Percentiles rank a stretch among this genome's conserved stretches.
phyloP scores from a whole-genome alignment of 2,329 filamentous ascomycete genomes.

The Madurella fahalii region DNA sequence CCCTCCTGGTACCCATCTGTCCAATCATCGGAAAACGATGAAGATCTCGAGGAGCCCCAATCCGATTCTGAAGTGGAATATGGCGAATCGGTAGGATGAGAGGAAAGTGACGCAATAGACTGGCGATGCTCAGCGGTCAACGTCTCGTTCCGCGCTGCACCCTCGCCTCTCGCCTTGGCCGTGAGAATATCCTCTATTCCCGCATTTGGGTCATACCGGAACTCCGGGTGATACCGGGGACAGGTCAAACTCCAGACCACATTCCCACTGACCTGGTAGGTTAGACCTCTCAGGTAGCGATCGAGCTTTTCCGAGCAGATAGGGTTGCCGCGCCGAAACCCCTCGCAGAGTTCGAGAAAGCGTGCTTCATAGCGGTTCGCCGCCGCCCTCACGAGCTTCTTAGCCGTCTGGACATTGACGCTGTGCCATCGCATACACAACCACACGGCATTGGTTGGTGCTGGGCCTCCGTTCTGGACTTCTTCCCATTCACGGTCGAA shows the following conservation, averaged over 20 bases:
- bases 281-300: constrained; percentile 3
- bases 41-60: no score
- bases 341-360: constrained; percentile 1
- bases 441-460: constrained; percentile 11
- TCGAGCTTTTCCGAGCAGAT: background rate
- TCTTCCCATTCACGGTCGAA: constrained; percentile 14
- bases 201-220: constrained; percentile 10
- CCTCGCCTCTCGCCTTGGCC: background rate
- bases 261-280: constrained; percentile 8
- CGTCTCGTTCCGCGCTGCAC: background rate
- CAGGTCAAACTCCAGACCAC: constrained; percentile 15
- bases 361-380: constrained; percentile 9
- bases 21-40: background rate
- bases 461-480: background rate
- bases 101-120: background rate
- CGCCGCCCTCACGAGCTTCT: constrained; percentile 6
- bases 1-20: background rate
- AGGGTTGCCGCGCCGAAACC: background rate
- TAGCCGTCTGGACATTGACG: background rate
- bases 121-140: background rate
- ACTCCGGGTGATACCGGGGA: constrained; percentile 9
- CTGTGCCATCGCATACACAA: constrained; percentile 11
- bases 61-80: no score
- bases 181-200: constrained; percentile 10
- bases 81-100: no score